phyloP scores from a whole-genome alignment of 768 basidiomycete species.

The Mrakia blollopis region DNA sequence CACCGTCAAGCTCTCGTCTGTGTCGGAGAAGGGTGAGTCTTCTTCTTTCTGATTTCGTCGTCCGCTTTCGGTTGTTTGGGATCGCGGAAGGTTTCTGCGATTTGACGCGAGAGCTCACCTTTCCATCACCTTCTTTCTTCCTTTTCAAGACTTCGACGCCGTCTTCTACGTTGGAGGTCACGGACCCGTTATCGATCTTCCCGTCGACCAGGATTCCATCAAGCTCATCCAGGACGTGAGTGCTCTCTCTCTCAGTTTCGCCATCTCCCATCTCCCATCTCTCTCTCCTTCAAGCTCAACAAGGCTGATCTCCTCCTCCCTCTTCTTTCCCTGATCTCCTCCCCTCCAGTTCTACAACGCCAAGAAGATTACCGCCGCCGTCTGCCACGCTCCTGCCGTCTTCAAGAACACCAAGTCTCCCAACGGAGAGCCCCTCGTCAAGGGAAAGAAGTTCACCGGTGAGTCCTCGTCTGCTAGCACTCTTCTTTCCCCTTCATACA shows the following conservation, averaged over 20 bases:
- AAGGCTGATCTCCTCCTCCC: slow-evolving; percentile 1
- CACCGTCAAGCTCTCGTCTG: slow-evolving; percentile 81
- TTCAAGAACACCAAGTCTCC: slow-evolving; percentile 31
- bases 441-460: slow-evolving; percentile 51
- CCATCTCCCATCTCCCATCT: too few relatives aligned
- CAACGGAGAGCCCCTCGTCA: slow-evolving; percentile 54
- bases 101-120: too few relatives aligned
- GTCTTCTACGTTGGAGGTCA: slow-evolving; percentile 73
- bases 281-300: background rate
- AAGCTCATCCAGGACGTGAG: slow-evolving; percentile 52
- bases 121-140: too few relatives aligned
- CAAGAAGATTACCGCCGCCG: slow-evolving; percentile 63
- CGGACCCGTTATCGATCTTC: slow-evolving; percentile 68
- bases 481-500: background rate
- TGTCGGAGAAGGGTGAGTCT: slow-evolving; percentile 52
- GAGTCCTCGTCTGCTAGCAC: slow-evolving; percentile 60
- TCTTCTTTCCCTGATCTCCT: slow-evolving; percentile 42
- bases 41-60: too few relatives aligned
- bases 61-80: too few relatives aligned
- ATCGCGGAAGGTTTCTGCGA: too few relatives aligned
- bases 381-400: slow-evolving; percentile 72
- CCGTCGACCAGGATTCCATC: slow-evolving; percentile 55
- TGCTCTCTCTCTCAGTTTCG: background rate
- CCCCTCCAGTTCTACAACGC: slow-evolving; percentile 53
- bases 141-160: slow-evolving; percentile 56